A percentile compares a stretch with the other conserved stretches of the same genome.
These are phyloP conservation scores for Platanthera guangdongensis DNA, from an alignment of 106 monocot genomes.

Conservation along the genomic window DNA sequence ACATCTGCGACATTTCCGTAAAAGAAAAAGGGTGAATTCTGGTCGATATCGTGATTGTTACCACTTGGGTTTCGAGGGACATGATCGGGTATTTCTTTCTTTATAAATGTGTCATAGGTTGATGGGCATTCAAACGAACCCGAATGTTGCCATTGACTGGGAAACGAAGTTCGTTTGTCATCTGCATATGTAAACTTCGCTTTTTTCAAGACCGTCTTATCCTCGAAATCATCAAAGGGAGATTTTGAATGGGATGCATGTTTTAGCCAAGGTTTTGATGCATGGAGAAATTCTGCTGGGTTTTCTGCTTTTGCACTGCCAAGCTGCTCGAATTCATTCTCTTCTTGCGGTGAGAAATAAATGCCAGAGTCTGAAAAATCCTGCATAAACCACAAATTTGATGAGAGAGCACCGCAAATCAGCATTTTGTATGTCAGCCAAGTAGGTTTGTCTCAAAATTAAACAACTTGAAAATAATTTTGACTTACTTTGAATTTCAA, in stretches of 20 bases:
- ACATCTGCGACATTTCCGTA: slow-evolving; percentile 68
- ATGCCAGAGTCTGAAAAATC: slow-evolving; percentile 12
- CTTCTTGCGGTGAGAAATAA: slow-evolving; percentile 11
- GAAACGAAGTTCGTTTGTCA: slow-evolving; percentile 19
- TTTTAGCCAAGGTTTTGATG: slow-evolving; percentile 12
- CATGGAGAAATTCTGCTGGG: slow-evolving; percentile 7
- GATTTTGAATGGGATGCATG: slow-evolving; percentile 13
- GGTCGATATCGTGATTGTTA: slow-evolving; percentile 11
- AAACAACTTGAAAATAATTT: too few relatives aligned
- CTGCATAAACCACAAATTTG: slow-evolving; percentile 16
- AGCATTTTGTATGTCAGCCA: background rate
- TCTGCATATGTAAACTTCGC: slow-evolving; percentile 21
- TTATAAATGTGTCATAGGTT: slow-evolving; percentile 3
- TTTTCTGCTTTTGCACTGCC: slow-evolving; percentile 11
- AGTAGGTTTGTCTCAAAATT: background rate
- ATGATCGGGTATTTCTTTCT: slow-evolving; percentile 18
- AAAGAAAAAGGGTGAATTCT: slow-evolving; percentile 53
- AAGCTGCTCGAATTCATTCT: slow-evolving; percentile 14
- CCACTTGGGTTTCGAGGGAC: background rate
- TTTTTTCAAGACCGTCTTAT: slow-evolving; percentile 33
- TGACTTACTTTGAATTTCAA: too few relatives aligned
- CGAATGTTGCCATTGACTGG: background rate
- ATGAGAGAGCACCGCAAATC: background rate
- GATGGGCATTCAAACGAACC: slow-evolving; percentile 2
- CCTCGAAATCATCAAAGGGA: slow-evolving; percentile 23